A percentile compares a stretch with the other conserved stretches of the same genome.
phyloP scores from a whole-genome alignment of 208 protist genomes.

The Novymonas esmeraldas region DNA sequence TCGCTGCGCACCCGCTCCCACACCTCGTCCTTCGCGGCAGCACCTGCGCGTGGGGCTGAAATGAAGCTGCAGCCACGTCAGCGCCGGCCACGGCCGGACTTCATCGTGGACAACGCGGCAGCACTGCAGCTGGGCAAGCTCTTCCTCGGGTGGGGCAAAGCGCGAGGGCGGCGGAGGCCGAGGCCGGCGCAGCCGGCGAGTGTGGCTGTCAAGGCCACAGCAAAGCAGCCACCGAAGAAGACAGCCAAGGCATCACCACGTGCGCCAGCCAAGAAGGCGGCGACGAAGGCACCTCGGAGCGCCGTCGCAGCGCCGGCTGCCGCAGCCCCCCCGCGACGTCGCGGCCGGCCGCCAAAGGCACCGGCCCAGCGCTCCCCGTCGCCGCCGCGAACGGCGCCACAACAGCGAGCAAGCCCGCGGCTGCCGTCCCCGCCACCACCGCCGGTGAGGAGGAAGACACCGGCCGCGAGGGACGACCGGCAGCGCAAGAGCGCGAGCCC shows the following conservation, averaged over 20 bases:
- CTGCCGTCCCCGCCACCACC: no score
- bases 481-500: not conserved
- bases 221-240: not conserved
- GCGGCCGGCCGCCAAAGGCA: no score
- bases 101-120: constrained; percentile 42
- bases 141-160: constrained; percentile 36
- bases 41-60: not conserved
- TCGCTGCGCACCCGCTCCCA: no score
- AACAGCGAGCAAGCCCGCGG: no score
- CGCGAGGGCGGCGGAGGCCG: not conserved
- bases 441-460: no score
- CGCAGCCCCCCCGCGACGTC: no score
- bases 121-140: constrained; percentile 34
- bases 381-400: not conserved
- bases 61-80: constrained; percentile 49
- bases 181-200: not conserved
- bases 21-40: no score
- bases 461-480: not conserved
- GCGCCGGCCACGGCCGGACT: constrained; percentile 28
- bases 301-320: no score
- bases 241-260: constrained; percentile 2
- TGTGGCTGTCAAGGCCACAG: no score
- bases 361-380: not conserved
- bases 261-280: constrained; percentile 4
- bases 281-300: not conserved